Base-by-base conservation (phyloP, 2,329 filamentous ascomycete species). In the Bipolaris cookei region DNA sequence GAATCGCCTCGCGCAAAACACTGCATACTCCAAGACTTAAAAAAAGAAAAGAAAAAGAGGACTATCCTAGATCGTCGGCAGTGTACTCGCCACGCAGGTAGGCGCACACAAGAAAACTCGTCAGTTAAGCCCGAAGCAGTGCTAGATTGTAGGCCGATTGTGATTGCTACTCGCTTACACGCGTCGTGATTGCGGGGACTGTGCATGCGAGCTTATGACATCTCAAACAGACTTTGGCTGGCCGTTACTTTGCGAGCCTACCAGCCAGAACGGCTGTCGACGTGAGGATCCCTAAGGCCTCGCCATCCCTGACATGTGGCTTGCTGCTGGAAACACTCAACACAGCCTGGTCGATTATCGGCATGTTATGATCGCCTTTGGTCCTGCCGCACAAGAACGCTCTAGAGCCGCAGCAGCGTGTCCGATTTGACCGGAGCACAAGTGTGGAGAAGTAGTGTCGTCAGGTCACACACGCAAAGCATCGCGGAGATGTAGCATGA, bases 321-420 rank as follows among this genome's bases (percentile, higher is more conserved):
- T 70, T 70, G 63, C 61, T 67, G 63, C 64, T 63, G 61, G 59
- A 68, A 67, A 72, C 58, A 60, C 67, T 70, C 62, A 62, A 67
- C 59, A 56, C 60, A 54, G 61, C 62, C 47, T 39, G 53, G 62
- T 35, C 54, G 58, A 56, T 59, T 59, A 59, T 47, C 49, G 34
- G 43, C 44, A 42, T 54, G 54, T 54, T 48, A 57, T 58, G 62
- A 48, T 57, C 38, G 52, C n/a, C 56, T 51, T 37, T 39, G 25
- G 28, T 44, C 30, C 35, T 49, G 39, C 44, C 38, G 13, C 39
- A 41, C 44, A 35, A 49, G 46, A 49, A 54, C 55, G 51, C 50
- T 57, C 55, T 58, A 58, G 41, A 41, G 52, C 50, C 18, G 39
- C 43, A 47, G 18, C 11, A 28, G 14, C 39, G 45, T 30, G 43